Base-by-base conservation (phyloP, 1,139 yeast genomes). In the Yamadazyma sp. region DNA sequence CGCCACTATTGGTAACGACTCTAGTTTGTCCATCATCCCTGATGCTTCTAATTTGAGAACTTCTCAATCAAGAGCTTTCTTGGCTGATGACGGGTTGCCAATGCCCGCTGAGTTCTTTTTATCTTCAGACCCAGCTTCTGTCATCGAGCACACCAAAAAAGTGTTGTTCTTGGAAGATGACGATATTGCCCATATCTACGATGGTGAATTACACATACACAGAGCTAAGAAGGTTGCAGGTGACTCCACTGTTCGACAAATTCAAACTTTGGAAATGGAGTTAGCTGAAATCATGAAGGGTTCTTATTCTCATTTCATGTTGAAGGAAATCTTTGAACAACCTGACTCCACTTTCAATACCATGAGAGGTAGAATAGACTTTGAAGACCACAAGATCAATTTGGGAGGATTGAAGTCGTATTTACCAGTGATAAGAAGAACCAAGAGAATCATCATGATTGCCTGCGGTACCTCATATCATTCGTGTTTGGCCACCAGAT, bases 381-480 rank as follows among this genome's bases (percentile, higher is more conserved):
- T 92, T 57, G 92, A 83, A 33, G 82, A 83, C 59, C 75, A 76
- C 51, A 70, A 68, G 33, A 86, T 94, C 48, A 85, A 80, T 51
- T 77, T 94, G 50, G 98, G 98, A 57, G 99, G 99, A 27, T 76
- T 94, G 55, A 80, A 86, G 53, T 76, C 86, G 15, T 87, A 82
- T 77, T 73, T 94, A 49, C 82, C 95, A 24, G 86, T 95, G 35
- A 86, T 94, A 48, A 82, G 97, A 67, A 81, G 97, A 59, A 89
- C 97, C 54, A 82, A 97, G 67, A 82, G 98, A 66, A 78, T 94
- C 57, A 86, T 90, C 45, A 92, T 94, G 97, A 87, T 94, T 71
- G 99, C 98, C 4, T 94, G 99, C 70, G 99, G 99, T 69, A 94
- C 99, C 6, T 92, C 98, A 1, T 94, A 90, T 61, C 98, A 94